These are phyloP conservation scores for Metschnikowia koreensis DNA, from an alignment of 805 yeast species.

Conservation along the genomic window DNA sequence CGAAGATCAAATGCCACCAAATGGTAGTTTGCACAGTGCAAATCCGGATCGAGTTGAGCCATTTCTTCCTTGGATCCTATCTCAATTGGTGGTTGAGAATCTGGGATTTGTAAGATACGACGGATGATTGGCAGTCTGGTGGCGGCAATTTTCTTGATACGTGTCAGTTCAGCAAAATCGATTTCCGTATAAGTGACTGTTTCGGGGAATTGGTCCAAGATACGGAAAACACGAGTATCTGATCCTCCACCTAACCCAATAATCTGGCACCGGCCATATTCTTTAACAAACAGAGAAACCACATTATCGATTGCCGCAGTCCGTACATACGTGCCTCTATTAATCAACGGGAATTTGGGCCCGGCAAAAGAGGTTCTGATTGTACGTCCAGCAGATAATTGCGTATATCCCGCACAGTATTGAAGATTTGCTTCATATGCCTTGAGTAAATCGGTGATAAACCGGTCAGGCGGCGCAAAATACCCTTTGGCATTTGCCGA, in stretches of 20 bases:
- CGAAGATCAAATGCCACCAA: slow-evolving; percentile 58
- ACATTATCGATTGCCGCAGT: slow-evolving; percentile 51
- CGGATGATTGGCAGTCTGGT: slow-evolving; percentile 26
- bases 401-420: slow-evolving; percentile 37
- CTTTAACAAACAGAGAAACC: slow-evolving; percentile 40
- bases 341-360: slow-evolving; percentile 61
- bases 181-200: slow-evolving; percentile 48
- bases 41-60: slow-evolving; percentile 21
- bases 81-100: background rate
- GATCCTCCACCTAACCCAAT: slow-evolving; percentile 81
- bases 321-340: slow-evolving; percentile 67
- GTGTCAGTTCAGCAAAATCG: slow-evolving; percentile 58
- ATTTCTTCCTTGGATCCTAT: slow-evolving; percentile 25
- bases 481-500: slow-evolving; percentile 52
- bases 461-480: slow-evolving; percentile 39
- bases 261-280: slow-evolving; percentile 44
- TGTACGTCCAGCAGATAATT: slow-evolving; percentile 39
- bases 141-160: slow-evolving; percentile 52
- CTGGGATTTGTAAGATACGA: background rate
- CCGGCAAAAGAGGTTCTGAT: slow-evolving; percentile 39
- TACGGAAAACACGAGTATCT: slow-evolving; percentile 63
- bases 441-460: slow-evolving; percentile 30
- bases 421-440: slow-evolving; percentile 40
- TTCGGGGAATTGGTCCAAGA: slow-evolving; percentile 32
- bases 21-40: slow-evolving; percentile 46